Base-by-base conservation (phyloP, 306 rosid genomes). In the Abrus precatorius region DNA sequence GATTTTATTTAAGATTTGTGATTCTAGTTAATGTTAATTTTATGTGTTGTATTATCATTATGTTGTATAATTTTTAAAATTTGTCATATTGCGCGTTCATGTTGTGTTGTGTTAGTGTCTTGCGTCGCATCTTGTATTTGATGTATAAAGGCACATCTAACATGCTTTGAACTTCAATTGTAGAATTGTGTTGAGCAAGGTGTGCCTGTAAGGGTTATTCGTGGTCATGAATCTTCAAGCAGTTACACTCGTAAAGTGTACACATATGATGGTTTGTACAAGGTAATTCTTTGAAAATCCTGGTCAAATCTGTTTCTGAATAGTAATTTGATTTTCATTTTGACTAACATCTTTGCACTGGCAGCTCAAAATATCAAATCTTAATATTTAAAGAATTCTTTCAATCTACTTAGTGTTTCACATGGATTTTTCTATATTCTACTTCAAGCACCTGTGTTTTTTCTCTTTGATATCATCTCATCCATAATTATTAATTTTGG, bases 251-350 rank as follows among this genome's bases (percentile, higher is more conserved):
- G 93, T 32, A 95, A 89, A 92, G 85, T 95, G 14, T 95, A 95
- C 89, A 95, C 99, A 7, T 95, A 93, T 40, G 99, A 95, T 87
- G 99, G 99, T 30, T 91, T 95, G 84, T 95, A 95, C 88, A 88
- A 93, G 94, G 99, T 95, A 87, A 69, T 67, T 76, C 27, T 53
- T 34, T 77, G 55, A 74, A 72, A 45, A 40, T 30, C 40, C 67
- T 5, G 40, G 36, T 59, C 20, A 47, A 32, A 68, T 79, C 3
- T 75, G 3, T 64, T 67, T 43, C 27, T 69, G 41, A 48, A 2
- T 12, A 27, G 57, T 47, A 48, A 53, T 77, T 48, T 7, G 9
- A 48, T 33, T 4, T 49, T 40, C 30, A 36, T 59, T 55, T 52
- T 12, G 9, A 5, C 41, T 27, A 52, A 49, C 3, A 44, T 67